phyloP scores from a whole-genome alignment of 495 filamentous ascomycete species.

The Podospora appendiculata region DNA sequence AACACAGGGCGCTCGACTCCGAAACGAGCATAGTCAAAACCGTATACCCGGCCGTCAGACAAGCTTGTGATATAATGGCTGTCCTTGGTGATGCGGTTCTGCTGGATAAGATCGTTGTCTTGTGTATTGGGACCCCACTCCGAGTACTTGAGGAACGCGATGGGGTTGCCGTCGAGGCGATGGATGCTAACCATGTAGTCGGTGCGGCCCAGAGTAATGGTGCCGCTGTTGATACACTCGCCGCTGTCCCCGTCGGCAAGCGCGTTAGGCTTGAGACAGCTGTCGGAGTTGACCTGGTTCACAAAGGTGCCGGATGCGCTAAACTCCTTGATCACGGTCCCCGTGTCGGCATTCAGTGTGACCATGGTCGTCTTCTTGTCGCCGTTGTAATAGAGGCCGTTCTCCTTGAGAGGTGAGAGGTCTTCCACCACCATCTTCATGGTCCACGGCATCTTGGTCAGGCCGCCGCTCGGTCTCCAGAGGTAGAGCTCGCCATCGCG shows the following conservation, averaged over 20 bases:
- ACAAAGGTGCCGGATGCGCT: slow-evolving; percentile 34
- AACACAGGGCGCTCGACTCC: slow-evolving; percentile 28
- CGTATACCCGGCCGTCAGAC: slow-evolving; percentile 80
- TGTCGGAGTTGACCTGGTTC: slow-evolving; percentile 40
- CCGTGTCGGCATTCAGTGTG: slow-evolving; percentile 78
- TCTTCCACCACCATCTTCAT: slow-evolving; percentile 79
- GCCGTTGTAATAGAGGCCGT: slow-evolving; percentile 77
- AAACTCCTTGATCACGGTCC: slow-evolving; percentile 54
- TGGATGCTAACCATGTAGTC: slow-evolving; percentile 86
- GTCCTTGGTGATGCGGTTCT: slow-evolving; percentile 75
- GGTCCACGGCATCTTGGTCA: slow-evolving; percentile 74
- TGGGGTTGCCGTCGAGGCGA: slow-evolving; percentile 62
- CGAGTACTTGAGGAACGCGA: slow-evolving; percentile 86
- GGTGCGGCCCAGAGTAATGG: slow-evolving; percentile 70
- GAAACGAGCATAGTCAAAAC: slow-evolving; percentile 58
- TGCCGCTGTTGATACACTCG: slow-evolving; percentile 64
- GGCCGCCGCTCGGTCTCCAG: slow-evolving; percentile 65
- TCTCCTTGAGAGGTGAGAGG: slow-evolving; percentile 55
- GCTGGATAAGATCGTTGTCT: slow-evolving; percentile 77
- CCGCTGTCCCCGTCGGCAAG: slow-evolving; percentile 56
- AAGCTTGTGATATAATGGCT: slow-evolving; percentile 80
- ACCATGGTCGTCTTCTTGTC: slow-evolving; percentile 85
- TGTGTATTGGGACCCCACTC: slow-evolving; percentile 94
- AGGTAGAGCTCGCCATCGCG: slow-evolving; percentile 84
- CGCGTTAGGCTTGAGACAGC: slow-evolving; percentile 52